Evolutionary conservation across 495 filamentous ascomycete genomes (phyloP), one percentile per base, ranked within the genome.

Genomic region (Lentithecium fluviatile): DNA sequence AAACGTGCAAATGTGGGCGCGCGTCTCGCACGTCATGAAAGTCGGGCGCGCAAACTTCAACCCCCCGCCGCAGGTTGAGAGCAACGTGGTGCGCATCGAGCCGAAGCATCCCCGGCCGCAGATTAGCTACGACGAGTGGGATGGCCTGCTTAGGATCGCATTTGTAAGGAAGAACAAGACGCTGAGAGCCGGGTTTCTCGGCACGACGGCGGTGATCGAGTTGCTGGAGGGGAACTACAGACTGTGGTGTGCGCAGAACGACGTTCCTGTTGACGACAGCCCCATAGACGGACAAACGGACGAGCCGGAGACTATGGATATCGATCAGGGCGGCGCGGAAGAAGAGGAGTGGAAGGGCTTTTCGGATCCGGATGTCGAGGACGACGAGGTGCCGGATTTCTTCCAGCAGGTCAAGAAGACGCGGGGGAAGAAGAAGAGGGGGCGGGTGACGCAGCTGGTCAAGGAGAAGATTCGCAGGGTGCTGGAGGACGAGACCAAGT

Each of bases 1-100:
- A 26, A 97, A 97, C 64, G 90, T 88, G 23, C 94, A 97, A 71
- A 96, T 97, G 82, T 96, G 89, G 87, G 87, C 91, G 15, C 88
- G 86, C 60, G 85, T 91, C 38, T 84, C 85, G 45, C 90, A 95
- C 69, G 86, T 95, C 66, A 88, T 92, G 84, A 95, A 95, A 76
- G 91, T 96, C 26, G 90, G 91, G 29, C 86, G 86, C 64, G 92
- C 93, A 73, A 97, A 97, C 77, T 97, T 95, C 80, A 91, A 88
- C 67, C 94, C 94, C 1, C 92, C 93, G 19, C 93, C 93, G 10
- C 81, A 88, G 69, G 93, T 97, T 19, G 93, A 97, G 74, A 88
- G 83, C 12, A 89, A 84, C 56, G 90, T 92, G n/a, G 81, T 91
- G 49, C 73, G 85, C 32, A 78, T 96, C 47, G 83, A 89, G 60